Evolutionary conservation across 1,139 yeast species (phyloP).

Genomic region (Chernovozyma aurita): DNA sequence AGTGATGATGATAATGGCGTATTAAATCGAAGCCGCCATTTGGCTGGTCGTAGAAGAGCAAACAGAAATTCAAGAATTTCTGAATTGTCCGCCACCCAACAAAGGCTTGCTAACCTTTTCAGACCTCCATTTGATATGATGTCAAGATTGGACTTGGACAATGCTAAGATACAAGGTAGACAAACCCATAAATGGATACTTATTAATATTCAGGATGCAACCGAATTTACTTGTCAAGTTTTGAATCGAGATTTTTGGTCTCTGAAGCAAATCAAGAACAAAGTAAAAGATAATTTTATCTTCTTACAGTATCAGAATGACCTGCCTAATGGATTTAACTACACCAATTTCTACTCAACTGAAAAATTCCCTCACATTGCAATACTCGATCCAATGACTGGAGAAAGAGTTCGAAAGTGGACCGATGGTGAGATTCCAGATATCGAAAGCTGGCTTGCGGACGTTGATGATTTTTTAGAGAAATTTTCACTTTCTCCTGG

Average conservation of each 20-base stretch:
- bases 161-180: slow-evolving; percentile 68
- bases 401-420: slow-evolving; percentile 82
- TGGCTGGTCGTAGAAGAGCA: slow-evolving; percentile 23
- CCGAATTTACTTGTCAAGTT: slow-evolving; percentile 85
- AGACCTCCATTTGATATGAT: slow-evolving; percentile 94
- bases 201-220: slow-evolving; percentile 78
- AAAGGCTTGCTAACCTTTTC: slow-evolving; percentile 73
- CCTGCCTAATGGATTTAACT: slow-evolving; percentile 68
- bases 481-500: slow-evolving; percentile 62
- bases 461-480: slow-evolving; percentile 55
- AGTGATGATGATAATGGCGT: slow-evolving; percentile 27
- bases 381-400: slow-evolving; percentile 90
- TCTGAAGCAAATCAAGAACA: slow-evolving; percentile 55
- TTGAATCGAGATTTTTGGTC: slow-evolving; percentile 95
- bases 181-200: slow-evolving; percentile 72
- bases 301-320: slow-evolving; percentile 80
- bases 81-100: slow-evolving; percentile 56
- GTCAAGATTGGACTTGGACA: slow-evolving; percentile 58
- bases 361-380: slow-evolving; percentile 81
- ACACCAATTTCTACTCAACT: slow-evolving; percentile 64
- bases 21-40: not conserved
- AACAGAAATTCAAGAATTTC: slow-evolving; percentile 22
- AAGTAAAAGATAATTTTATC: slow-evolving; percentile 64
- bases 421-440: slow-evolving; percentile 53
- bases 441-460: slow-evolving; percentile 54